A percentile compares a stretch with the other conserved stretches of the same genome.
Evolutionary conservation across 768 basidiomycete species (phyloP).

Genomic region (Russula lepida): DNA sequence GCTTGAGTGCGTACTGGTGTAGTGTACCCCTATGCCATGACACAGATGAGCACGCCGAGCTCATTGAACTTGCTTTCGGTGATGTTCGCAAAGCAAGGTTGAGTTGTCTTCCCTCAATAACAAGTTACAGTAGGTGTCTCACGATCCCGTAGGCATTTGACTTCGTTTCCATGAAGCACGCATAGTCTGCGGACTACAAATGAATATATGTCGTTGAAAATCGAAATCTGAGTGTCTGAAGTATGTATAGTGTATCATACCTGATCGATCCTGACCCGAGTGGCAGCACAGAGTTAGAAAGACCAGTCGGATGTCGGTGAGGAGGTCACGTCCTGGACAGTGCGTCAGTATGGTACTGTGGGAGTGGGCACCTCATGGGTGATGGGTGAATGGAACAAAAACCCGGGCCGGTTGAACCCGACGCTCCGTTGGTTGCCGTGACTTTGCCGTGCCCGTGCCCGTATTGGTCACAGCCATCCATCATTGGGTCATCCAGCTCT

Average conservation of each 20-base stretch:
- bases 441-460: too few species aligned
- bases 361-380: too few species aligned
- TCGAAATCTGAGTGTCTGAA: neutral
- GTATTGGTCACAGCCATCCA: too few species aligned
- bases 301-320: too few species aligned
- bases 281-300: neutral
- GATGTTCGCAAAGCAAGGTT: too few species aligned
- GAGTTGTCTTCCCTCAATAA: neutral
- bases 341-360: too few species aligned
- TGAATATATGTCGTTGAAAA: neutral
- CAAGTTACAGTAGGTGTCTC: neutral
- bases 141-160: neutral
- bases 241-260: neutral
- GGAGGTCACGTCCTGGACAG: too few species aligned
- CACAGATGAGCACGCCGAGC: neutral
- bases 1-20: neutral
- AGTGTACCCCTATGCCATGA: neutral
- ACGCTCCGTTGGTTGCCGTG: too few species aligned
- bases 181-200: neutral
- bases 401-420: too few species aligned
- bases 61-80: neutral
- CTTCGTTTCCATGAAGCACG: neutral
- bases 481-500: too few species aligned
- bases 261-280: too few species aligned
- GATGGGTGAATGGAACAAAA: too few species aligned